Evolutionary conservation across 2,329 filamentous ascomycete species (phyloP).

Genomic region (Diaporthe sp.): DNA sequence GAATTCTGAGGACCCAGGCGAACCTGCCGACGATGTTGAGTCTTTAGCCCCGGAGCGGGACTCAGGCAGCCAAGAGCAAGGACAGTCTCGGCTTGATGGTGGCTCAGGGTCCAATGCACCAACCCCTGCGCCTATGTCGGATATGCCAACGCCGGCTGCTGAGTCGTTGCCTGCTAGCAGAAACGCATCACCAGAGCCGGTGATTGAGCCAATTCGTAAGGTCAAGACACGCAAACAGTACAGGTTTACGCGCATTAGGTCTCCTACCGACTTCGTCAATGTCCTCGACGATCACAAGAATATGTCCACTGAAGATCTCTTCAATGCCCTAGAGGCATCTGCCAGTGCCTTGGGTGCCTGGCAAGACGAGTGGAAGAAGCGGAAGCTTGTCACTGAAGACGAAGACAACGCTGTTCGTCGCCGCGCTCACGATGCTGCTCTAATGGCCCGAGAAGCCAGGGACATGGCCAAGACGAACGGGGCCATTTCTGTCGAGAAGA

Average conservation of each 20-base stretch:
- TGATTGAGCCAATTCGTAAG: conserved; percentile 38
- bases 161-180: conserved; percentile 39
- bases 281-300: conserved; percentile 65
- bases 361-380: conserved; percentile 67
- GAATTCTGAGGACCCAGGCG: conserved; percentile 35
- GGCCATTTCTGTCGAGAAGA: conserved; percentile 60
- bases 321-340: conserved; percentile 58
- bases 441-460: conserved; percentile 52
- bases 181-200: conserved; percentile 37
- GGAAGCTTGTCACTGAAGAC: conserved; percentile 67
- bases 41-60: conserved; percentile 35
- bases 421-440: conserved; percentile 59
- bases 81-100: conserved; percentile 30
- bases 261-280: conserved; percentile 63
- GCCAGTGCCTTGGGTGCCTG: conserved; percentile 64
- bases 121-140: conserved; percentile 46
- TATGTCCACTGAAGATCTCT: conserved; percentile 62
- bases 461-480: conserved; percentile 47
- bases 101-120: conserved; percentile 39
- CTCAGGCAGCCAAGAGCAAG: conserved; percentile 30
- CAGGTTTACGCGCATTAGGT: conserved; percentile 64
- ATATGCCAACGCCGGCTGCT: conserved; percentile 37
- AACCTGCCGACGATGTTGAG: conserved; percentile 32
- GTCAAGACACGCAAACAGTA: conserved; percentile 52
- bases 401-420: conserved; percentile 70